Evolutionary conservation across 2,329 filamentous ascomycete species (phyloP), one percentile per base, ranked within the genome.

Genomic region (Colletotrichum musicola): DNA sequence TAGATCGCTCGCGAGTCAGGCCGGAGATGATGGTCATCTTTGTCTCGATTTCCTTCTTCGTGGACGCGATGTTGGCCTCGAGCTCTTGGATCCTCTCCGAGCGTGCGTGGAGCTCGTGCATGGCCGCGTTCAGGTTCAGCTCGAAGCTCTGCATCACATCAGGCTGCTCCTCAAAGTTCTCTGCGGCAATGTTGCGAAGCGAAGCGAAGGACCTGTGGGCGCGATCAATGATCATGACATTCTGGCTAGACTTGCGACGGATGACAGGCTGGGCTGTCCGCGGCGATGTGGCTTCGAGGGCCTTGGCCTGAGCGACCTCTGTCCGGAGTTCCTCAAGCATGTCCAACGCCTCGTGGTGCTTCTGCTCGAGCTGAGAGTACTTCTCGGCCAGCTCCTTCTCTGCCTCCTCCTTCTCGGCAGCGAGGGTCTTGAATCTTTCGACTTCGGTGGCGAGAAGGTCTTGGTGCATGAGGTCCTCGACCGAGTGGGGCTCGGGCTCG

Each of bases 1-100:
- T 98, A 3, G 94, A 95, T 68, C 97, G 88, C 80, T 99, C 97
- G 62, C 96, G 91, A 4, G 96, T 97, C 71, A 99, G 85, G 6
- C 96, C 96, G 35, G 94, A 93, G 74, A 99, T 98, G 76, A 99
- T 95, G 35, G 93, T 93, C 85, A 95, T 94, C 87, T 99, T 99
- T 71, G 89, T 91, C 77, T 99, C 96, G 92, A 98, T 97, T 79
- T 99, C 96, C 83, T 94, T 97, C 83, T 93, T 96, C 22, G 94
- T 89, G 4, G 89, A 90, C 27, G 90, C 85, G 64, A 98, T 88
- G 73, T 97, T 95, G 6, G 90, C 90, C 79, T 99, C 96, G 14
- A 99, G 85, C 74, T 95, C 91, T 76, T 97, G 93, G 61, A 98
- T 95, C 30, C 95, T 90, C 78, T 98, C 95, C 46, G 95, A 95